These are phyloP conservation scores for Penicillium vulpinum DNA, from an alignment of 2,329 filamentous ascomycete genomes.

Conservation along the genomic window DNA sequence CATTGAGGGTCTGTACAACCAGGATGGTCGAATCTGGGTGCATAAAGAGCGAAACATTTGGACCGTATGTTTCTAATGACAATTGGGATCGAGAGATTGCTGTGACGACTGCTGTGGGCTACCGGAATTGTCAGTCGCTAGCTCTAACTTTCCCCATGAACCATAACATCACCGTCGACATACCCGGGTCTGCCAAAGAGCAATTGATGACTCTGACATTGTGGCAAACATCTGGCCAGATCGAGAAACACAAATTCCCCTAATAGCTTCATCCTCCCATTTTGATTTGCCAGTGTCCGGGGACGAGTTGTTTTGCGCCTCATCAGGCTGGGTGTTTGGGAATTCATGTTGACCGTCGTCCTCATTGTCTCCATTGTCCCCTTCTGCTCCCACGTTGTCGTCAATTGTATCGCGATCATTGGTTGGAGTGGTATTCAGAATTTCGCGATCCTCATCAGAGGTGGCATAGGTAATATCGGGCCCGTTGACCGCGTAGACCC, in stretches of 20 bases:
- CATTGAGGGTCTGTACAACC: constrained; percentile 80
- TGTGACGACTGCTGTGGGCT: constrained; percentile 88
- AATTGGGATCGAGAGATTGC: constrained; percentile 77
- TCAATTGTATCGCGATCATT: constrained; percentile 29
- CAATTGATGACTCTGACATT: constrained; percentile 79
- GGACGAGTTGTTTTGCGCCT: constrained; percentile 9
- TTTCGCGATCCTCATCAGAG: constrained; percentile 28
- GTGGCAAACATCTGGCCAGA: constrained; percentile 83
- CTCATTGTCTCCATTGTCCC: too few relatives aligned
- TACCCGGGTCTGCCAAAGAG: constrained; percentile 97
- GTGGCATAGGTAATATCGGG: constrained; percentile 36
- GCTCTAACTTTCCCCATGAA: constrained; percentile 6
- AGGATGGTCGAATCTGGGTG: constrained; percentile 90
- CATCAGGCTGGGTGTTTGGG: background rate
- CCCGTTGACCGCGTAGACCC: constrained; percentile 51
- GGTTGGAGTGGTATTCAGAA: constrained; percentile 15
- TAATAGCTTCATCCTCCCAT: constrained; percentile 64
- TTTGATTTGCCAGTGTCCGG: constrained; percentile 32
- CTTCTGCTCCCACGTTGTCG: constrained; percentile 18
- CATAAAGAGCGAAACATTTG: constrained; percentile 79
- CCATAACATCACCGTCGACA: constrained; percentile 23
- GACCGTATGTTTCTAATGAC: constrained; percentile 80
- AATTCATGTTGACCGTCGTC: background rate
- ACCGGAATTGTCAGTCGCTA: constrained; percentile 24
- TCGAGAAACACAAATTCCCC: constrained; percentile 74